Evolutionary conservation across 108 stramenopile genomes (phyloP).

Genomic region (Schizochytrium sp.): DNA sequence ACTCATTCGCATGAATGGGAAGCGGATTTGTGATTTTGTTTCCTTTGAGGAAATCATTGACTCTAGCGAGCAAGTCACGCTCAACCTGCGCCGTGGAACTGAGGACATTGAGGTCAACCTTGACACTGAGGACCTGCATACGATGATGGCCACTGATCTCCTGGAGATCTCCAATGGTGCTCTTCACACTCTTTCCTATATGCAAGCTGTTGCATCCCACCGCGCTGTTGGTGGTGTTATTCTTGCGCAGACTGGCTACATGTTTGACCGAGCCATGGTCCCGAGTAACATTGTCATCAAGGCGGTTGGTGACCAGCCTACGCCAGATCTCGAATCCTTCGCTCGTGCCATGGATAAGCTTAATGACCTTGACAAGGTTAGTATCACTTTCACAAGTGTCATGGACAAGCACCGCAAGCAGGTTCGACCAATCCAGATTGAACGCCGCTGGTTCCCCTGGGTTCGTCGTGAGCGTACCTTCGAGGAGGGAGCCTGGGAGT

Average conservation of each 20-base stretch:
- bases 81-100: slow-evolving; percentile 57
- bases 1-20: neutral
- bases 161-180: slow-evolving; percentile 66
- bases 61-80: neutral
- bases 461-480: slow-evolving; percentile 63
- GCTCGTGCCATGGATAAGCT: slow-evolving; percentile 64
- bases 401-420: slow-evolving; percentile 72
- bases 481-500: slow-evolving; percentile 43
- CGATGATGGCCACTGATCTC: slow-evolving; percentile 64
- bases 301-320: slow-evolving; percentile 64
- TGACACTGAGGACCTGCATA: slow-evolving; percentile 64
- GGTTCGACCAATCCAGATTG: slow-evolving; percentile 63
- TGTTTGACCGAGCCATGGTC: slow-evolving; percentile 66
- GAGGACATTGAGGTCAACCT: slow-evolving; percentile 62
- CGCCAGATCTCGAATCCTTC: slow-evolving; percentile 68
- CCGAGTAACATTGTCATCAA: slow-evolving; percentile 63
- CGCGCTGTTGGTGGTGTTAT: slow-evolving; percentile 41
- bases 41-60: neutral
- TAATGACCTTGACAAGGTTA: slow-evolving; percentile 63
- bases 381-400: slow-evolving; percentile 64
- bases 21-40: neutral
- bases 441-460: slow-evolving; percentile 60
- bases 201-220: slow-evolving; percentile 63
- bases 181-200: slow-evolving; percentile 66
- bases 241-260: slow-evolving; percentile 66